Base-by-base conservation (phyloP, 306 rosid species). In the Cucurbita maxima region DNA sequence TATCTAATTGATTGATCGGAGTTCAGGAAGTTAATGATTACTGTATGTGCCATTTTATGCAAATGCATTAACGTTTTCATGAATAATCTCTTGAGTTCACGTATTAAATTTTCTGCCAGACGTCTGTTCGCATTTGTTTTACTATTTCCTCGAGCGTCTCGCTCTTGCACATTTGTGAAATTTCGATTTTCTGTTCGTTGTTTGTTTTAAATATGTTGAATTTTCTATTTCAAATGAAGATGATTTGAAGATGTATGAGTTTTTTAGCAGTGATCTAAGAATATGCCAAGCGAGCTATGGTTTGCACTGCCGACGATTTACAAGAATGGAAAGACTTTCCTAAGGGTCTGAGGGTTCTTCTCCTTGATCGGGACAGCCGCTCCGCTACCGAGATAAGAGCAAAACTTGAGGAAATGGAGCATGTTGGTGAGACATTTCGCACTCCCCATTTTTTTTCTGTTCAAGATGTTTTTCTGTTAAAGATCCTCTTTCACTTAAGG, bases 211-310 rank as follows among this genome's bases (percentile, higher is more conserved):
- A 7, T 44, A 48, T 45, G 73, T 69, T 45, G 6, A 45, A 25
- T 48, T 69, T 45, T 69, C 18, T 18, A 25, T 69, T 13, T 14
- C 25, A 69, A 25, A 14, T 22, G 5, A 20, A 19, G 7, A 69
- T 69, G 73, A 30, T 25, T 14, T 48, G 58, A 48, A 48, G 18
- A 19, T 48, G 43, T 48, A 47, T 48, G 58, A 25, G 43, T 25
- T 69, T 68, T 69, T 74, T 15, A 75, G 67, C 71, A 74, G 79
- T 74, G 85, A 79, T 79, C 63, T 86, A 87, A 90, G 87, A 30
- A 77, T 88, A 89, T 86, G 99, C 96, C 88, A 86, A 86, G 84
- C 90, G 91, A 95, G 96, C 97, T 86, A 95, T 95, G 99, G 97
- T 95, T 89, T 95, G 92, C 84, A 89, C 91, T 81, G 89, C 92